Percentiles rank a stretch among this genome's conserved stretches.
These are phyloP conservation scores for Rhizopus arrhizus DNA, from an alignment of 371 early-diverging fungal genomes.

Conservation along the genomic window DNA sequence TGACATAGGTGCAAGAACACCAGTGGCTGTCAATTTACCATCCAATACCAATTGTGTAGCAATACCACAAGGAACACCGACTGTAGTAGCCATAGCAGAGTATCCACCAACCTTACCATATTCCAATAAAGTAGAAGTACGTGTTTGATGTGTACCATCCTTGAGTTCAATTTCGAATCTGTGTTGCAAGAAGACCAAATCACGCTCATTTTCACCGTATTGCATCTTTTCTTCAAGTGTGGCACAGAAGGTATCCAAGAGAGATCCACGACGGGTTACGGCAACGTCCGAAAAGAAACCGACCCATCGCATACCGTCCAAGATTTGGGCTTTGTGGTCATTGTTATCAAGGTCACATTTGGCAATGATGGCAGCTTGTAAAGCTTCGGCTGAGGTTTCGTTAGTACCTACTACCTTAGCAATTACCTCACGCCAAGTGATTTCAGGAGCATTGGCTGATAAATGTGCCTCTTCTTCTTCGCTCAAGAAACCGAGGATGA, in stretches of 20 bases:
- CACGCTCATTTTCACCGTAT: constrained; percentile 90
- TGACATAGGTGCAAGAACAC: constrained; percentile 94
- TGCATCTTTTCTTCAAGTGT: constrained; percentile 93
- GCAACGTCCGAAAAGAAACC: constrained; percentile 73
- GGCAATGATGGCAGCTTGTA: constrained; percentile 52
- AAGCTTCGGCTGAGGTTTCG: constrained; percentile 26
- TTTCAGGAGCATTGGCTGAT: constrained; percentile 54
- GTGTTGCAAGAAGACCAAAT: constrained; percentile 97
- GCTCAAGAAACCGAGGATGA: constrained; percentile 90
- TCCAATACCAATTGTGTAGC: constrained; percentile 90
- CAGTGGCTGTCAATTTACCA: constrained; percentile 73
- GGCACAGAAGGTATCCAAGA: constrained; percentile 93
- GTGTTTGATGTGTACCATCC: constrained; percentile 77
- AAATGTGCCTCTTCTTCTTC: constrained; percentile 73
- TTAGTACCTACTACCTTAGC: constrained; percentile 61
- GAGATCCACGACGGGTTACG: constrained; percentile 74
- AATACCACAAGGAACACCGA: constrained; percentile 96
- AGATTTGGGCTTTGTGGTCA: constrained; percentile 57
- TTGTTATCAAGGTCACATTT: constrained; percentile 53
- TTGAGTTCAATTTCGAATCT: constrained; percentile 87
- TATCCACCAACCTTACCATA: constrained; percentile 90
- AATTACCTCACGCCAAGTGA: constrained; percentile 76
- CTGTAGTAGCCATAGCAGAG: constrained; percentile 97
- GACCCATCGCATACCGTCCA: constrained; percentile 83
- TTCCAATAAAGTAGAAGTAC: constrained; percentile 89